Conservation (phyloP, 2,329 filamentous ascomycete species). For the Zasmidium cellare region DNA sequence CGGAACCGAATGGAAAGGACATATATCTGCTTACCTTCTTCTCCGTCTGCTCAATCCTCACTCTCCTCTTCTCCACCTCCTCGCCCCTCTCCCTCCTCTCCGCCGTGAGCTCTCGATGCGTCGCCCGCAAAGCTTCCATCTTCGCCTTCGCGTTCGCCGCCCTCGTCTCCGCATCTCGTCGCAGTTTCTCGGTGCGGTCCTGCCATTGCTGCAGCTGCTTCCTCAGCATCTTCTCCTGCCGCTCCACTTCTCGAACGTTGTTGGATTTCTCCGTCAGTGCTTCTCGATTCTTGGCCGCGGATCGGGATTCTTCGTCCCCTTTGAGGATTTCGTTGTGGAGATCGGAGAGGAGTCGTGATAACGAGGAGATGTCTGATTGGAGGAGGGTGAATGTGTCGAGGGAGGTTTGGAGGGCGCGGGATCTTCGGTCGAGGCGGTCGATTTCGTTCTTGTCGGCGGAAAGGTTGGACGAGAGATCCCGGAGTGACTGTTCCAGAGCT, state of each 20-base stretch:
- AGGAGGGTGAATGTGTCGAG: conserved; percentile 86
- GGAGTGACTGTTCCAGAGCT: conserved; percentile 75
- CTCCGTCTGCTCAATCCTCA: conserved; percentile 97
- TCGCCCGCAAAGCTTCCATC: conserved; percentile 83
- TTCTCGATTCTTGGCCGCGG: conserved; percentile 79
- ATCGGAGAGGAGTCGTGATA: conserved; percentile 86
- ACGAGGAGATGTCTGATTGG: conserved; percentile 78
- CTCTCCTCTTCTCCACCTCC: conserved; percentile 86
- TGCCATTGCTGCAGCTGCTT: conserved; percentile 83
- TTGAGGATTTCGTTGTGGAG: conserved; percentile 80
- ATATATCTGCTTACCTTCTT: conserved; percentile 73
- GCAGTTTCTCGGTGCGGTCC: conserved; percentile 80
- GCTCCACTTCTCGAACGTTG: conserved; percentile 87
- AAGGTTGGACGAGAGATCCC: conserved; percentile 78
- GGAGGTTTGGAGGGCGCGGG: conserved; percentile 88
- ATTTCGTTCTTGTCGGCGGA: conserved; percentile 79
- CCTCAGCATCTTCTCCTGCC: conserved; percentile 78
- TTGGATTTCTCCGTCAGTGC: conserved; percentile 84
- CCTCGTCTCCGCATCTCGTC: conserved; percentile 78
- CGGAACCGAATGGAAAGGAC: not conserved
- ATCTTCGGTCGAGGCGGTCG: conserved; percentile 80
- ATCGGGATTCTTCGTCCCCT: conserved; percentile 85
- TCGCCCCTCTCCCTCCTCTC: conserved; percentile 84
- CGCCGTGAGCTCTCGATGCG: conserved; percentile 78
- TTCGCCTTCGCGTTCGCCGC: conserved; percentile 77